Percentiles rank a stretch among this genome's conserved stretches.
These are phyloP conservation scores for Penicillium ucsense DNA, from an alignment of 495 filamentous ascomycete species.

Conservation along the genomic window DNA sequence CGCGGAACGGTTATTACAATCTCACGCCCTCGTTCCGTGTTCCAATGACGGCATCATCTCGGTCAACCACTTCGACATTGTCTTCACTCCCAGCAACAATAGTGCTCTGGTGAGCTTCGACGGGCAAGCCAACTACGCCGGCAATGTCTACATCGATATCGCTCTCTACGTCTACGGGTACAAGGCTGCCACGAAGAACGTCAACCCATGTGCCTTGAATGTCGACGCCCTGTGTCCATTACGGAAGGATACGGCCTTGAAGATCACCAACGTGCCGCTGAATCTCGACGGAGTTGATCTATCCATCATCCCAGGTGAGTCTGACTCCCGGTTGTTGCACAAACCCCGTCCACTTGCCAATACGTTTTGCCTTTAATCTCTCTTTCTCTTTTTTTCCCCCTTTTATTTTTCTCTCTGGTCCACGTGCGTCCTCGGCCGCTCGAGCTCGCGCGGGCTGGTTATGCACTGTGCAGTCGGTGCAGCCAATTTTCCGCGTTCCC, in stretches of 20 bases:
- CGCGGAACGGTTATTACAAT: constrained; percentile 32
- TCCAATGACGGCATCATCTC: constrained; percentile 56
- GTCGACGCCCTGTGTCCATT: constrained; percentile 71
- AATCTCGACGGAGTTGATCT: constrained; percentile 44
- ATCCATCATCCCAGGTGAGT: constrained; percentile 56
- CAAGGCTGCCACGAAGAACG: constrained; percentile 42
- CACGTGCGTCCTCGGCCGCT: neutral
- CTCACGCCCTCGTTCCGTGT: constrained; percentile 59
- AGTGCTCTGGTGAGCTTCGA: constrained; percentile 57
- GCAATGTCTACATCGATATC: constrained; percentile 62
- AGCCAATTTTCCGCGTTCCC: too few relatives aligned
- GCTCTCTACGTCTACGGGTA: constrained; percentile 69
- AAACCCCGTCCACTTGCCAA: too few relatives aligned
- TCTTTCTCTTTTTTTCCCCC: too few relatives aligned
- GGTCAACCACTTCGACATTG: constrained; percentile 60
- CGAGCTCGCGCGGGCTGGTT: neutral
- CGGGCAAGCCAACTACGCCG: constrained; percentile 63
- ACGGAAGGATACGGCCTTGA: constrained; percentile 32
- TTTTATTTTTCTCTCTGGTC: neutral
- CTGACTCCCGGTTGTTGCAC: neutral
- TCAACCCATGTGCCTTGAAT: constrained; percentile 60
- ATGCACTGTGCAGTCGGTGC: too few relatives aligned
- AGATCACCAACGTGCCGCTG: constrained; percentile 43
- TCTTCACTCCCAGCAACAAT: constrained; percentile 56
- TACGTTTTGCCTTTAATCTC: too few relatives aligned